Evolutionary conservation across 495 filamentous ascomycete genomes (phyloP).

Genomic region (Oidiodendron maius): DNA sequence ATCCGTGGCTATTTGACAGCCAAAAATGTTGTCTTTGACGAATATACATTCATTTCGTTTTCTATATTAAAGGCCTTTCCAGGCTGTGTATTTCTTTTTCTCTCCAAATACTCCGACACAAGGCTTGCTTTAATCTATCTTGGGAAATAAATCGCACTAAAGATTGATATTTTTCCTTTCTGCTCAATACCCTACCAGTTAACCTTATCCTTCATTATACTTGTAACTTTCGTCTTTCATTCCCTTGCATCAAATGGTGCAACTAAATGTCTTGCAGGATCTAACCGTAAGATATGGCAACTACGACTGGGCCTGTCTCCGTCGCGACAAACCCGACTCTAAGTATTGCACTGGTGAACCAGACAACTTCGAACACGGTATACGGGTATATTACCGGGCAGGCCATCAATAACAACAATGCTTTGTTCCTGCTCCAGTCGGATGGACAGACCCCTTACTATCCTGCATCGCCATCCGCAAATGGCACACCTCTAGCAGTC

Average conservation of each 20-base stretch:
- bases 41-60: too few species aligned
- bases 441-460: conserved; percentile 44
- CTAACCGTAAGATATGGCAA: not conserved
- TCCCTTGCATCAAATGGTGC: not conserved
- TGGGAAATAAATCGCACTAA: too few species aligned
- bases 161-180: too few species aligned
- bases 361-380: conserved; percentile 51
- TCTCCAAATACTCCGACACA: too few species aligned
- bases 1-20: too few species aligned
- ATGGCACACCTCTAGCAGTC: conserved; percentile 35
- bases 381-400: conserved; percentile 69
- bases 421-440: conserved; percentile 53
- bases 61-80: too few species aligned
- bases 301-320: not conserved
- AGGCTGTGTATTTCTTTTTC: too few species aligned
- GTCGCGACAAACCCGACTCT: conserved; percentile 19
- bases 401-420: conserved; percentile 54
- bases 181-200: conserved; percentile 88
- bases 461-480: conserved; percentile 43
- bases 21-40: too few species aligned
- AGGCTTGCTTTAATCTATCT: too few species aligned
- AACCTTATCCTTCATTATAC: conserved; percentile 68
- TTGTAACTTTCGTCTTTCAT: not conserved
- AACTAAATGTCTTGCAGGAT: too few species aligned
- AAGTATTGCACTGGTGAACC: conserved; percentile 56